Evolutionary conservation across 192 early-diverging fungal genomes (phyloP), one percentile per base, ranked within the genome.

Genomic region (Backusella circina): DNA sequence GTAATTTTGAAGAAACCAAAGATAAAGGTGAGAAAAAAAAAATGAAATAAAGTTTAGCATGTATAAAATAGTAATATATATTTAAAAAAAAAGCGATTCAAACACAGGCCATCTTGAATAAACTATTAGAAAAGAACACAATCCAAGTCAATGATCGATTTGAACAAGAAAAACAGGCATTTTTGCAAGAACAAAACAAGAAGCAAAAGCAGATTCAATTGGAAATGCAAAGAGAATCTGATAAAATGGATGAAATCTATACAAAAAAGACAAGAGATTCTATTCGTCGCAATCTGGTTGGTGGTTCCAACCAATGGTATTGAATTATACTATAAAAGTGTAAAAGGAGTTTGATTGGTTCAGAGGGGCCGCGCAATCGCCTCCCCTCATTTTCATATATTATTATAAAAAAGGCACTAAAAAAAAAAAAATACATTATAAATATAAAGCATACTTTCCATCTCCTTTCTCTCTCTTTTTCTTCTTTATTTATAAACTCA

Each of bases 401-500:
- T 41, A 12, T 41, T 9, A 41, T 5, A 41, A 23, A 47, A 47
- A 47, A n/a, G 18, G 44, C 44, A 21, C 51, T 23, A 57, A 57
- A 57, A 54, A 57, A 51, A 23, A n/a, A n/a, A n/a, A n/a, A n/a
- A n/a, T 12, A 41, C 7, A 26, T 26, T 0, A 51, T 57, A n/a
- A n/a, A 54, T 54, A 54, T 54, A 38, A 41, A 38, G 44, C 44
- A 39, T 8, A 30, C 23, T 54, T 10, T 31, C 18, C 31, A 30
- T 28, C 57, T 38, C 35, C 30, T 36, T 39, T 33, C 41, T 30
- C 38, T 54, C 18, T n/a, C 54, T 70, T 37, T 71, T 33, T 36
- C 51, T 73, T 76, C 3, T 57, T 47, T 37, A 67, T 39, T 2
- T 28, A 75, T 9, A 37, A 67, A 87, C 83, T 78, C 86, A 86